These are phyloP conservation scores for Alloascoidea hylecoeti DNA, from an alignment of 805 yeast genomes.

Conservation along the genomic window DNA sequence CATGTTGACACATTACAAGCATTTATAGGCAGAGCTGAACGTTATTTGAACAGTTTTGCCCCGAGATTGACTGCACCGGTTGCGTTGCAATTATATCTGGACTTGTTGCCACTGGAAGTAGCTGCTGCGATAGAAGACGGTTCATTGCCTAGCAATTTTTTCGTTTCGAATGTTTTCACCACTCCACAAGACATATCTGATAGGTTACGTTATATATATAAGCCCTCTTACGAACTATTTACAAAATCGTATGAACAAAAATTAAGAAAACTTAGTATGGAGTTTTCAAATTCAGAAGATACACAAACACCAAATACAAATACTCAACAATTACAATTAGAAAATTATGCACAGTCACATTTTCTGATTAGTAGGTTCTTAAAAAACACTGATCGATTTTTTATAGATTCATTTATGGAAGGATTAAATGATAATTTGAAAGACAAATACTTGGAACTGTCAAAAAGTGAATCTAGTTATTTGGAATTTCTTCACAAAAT, in stretches of 20 bases:
- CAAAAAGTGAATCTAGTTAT: background rate
- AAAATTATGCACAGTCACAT: background rate
- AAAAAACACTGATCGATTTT: background rate
- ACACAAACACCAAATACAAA: background rate
- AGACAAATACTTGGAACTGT: background rate
- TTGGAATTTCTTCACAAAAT: background rate
- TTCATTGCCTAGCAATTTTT: background rate
- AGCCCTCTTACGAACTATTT: background rate
- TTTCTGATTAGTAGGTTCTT: background rate
- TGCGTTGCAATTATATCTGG: background rate
- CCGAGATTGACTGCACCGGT: conserved; percentile 1
- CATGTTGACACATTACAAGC: background rate
- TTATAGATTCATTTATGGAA: background rate
- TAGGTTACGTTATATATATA: background rate
- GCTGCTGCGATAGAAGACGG: background rate
- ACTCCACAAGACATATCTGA: background rate
- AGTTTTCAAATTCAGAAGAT: too few species aligned
- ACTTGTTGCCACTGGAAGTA: background rate
- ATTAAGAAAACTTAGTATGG: background rate
- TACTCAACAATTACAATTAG: too few species aligned
- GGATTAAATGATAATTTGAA: background rate
- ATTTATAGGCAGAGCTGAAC: background rate
- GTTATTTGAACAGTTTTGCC: background rate
- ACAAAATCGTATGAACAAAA: background rate
- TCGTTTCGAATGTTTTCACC: background rate